phyloP scores from a whole-genome alignment of 768 basidiomycete genomes.

The Tephrocybe sp. region DNA sequence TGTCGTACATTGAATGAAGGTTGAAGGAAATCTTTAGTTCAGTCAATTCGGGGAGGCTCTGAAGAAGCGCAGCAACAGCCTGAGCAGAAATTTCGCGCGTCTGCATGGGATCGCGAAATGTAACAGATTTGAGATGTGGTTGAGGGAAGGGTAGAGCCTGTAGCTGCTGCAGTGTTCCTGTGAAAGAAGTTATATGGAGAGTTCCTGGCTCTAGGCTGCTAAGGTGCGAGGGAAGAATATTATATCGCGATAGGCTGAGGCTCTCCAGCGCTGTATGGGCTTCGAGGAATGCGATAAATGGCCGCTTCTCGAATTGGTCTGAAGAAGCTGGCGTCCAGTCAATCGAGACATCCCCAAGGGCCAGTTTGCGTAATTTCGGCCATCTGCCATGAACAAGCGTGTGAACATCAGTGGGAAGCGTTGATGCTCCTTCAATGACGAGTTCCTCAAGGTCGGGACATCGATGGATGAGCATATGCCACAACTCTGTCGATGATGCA shows the following conservation, averaged over 20 bases:
- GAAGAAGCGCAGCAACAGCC: slow-evolving; percentile 56
- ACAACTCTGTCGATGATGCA: slow-evolving; percentile 50
- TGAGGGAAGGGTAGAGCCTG: slow-evolving; percentile 56
- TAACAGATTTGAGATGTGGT: slow-evolving; percentile 49
- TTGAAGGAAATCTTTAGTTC: slow-evolving; percentile 64
- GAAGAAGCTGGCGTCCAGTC: slow-evolving; percentile 44
- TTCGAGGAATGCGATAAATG: slow-evolving; percentile 68
- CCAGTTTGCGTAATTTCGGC: slow-evolving; percentile 59
- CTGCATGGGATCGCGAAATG: slow-evolving; percentile 63
- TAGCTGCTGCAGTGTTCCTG: slow-evolving; percentile 65
- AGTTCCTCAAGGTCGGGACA: slow-evolving; percentile 70
- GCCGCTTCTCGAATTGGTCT: slow-evolving; percentile 43
- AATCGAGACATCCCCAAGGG: slow-evolving; percentile 63
- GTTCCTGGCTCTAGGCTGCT: slow-evolving; percentile 42
- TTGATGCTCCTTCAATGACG: slow-evolving; percentile 49
- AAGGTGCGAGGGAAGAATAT: slow-evolving; percentile 52
- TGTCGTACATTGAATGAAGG: slow-evolving; percentile 73
- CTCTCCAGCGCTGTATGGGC: slow-evolving; percentile 53
- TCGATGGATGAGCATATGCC: slow-evolving; percentile 67
- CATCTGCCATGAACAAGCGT: slow-evolving; percentile 59
- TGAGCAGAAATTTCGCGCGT: slow-evolving; percentile 68
- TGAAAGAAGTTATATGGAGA: slow-evolving; percentile 56
- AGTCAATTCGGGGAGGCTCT: slow-evolving; percentile 50
- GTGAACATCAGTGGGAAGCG: slow-evolving; percentile 53
- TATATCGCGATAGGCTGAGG: slow-evolving; percentile 50